Evolutionary conservation across 306 rosid genomes (phyloP).

Genomic region (Neltuma alba): DNA sequence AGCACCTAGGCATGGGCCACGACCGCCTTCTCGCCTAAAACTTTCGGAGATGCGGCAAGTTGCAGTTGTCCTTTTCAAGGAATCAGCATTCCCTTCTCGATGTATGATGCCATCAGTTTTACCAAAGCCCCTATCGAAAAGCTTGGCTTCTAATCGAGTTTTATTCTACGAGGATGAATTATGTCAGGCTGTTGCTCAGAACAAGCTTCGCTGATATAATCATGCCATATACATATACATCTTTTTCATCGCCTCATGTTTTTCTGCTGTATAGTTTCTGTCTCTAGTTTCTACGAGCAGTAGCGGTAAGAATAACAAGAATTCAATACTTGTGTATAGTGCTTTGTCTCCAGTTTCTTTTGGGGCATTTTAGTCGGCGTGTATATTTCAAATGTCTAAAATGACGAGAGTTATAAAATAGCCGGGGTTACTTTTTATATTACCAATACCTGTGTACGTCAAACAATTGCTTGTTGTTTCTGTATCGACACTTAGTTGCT

Average conservation of each 20-base stretch:
- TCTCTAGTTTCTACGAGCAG: conserved; percentile 33
- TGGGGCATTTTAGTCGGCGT: conserved; percentile 58
- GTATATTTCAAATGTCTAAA: conserved; percentile 52
- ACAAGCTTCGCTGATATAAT: conserved; percentile 70
- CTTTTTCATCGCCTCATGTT: conserved; percentile 25
- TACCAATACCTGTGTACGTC: conserved; percentile 57
- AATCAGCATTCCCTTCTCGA: conserved; percentile 68
- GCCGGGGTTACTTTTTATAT: conserved; percentile 43
- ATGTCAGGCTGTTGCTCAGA: conserved; percentile 97
- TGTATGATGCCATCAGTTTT: conserved; percentile 76
- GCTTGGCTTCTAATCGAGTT: conserved; percentile 88
- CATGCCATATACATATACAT: background rate
- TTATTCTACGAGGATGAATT: conserved; percentile 94
- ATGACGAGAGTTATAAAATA: conserved; percentile 43
- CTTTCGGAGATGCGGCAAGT: conserved; percentile 86
- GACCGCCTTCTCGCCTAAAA: conserved; percentile 92
- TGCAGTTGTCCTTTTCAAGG: conserved; percentile 93
- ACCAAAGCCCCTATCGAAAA: conserved; percentile 79
- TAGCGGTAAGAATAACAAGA: conserved; percentile 46
- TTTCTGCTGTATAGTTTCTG: conserved; percentile 53
- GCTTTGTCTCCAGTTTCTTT: conserved; percentile 56
- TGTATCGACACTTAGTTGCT: background rate
- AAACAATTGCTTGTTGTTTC: conserved; percentile 24
- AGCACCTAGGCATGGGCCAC: conserved; percentile 92
- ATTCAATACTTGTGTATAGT: conserved; percentile 39